Percentiles rank a stretch among this genome's conserved stretches.
Evolutionary conservation across 108 stramenopile species (phyloP).

Genomic region (Stephanodiscus triporus): DNA sequence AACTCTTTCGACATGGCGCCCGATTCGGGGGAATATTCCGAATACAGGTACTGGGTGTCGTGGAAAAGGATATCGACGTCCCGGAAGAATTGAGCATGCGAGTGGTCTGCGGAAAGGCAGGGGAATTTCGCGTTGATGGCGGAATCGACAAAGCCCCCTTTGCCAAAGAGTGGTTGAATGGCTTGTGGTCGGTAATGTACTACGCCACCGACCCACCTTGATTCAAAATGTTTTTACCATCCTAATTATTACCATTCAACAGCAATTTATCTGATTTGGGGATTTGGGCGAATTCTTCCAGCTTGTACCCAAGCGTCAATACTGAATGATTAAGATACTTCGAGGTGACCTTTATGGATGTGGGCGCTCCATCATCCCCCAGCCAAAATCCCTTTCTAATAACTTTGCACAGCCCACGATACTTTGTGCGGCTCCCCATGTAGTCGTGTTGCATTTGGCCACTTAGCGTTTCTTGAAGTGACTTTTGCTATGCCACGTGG

Average conservation of each 20-base stretch:
- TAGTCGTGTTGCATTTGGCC: conserved; percentile 53
- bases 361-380: conserved; percentile 23
- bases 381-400: conserved; percentile 29
- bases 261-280: background rate
- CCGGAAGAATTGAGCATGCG: conserved; percentile 42
- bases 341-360: conserved; percentile 33
- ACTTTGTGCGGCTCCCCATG: conserved; percentile 31
- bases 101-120: conserved; percentile 23
- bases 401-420: conserved; percentile 35
- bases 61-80: conserved; percentile 44
- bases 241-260: background rate
- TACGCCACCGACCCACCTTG: conserved; percentile 36
- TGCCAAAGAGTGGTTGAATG: conserved; percentile 37
- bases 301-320: conserved; percentile 45
- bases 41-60: conserved; percentile 36
- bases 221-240: conserved; percentile 6
- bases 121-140: background rate
- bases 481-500: conserved; percentile 36
- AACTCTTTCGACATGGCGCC: conserved; percentile 24
- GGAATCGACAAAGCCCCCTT: conserved; percentile 16
- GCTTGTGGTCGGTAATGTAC: conserved; percentile 52
- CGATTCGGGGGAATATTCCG: conserved; percentile 23
- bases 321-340: conserved; percentile 47
- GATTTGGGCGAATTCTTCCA: conserved; percentile 32
- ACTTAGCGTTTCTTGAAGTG: conserved; percentile 34